Evolutionary conservation across 352 stramenopile species (phyloP).

Genomic region (Peronospora tabacina): DNA sequence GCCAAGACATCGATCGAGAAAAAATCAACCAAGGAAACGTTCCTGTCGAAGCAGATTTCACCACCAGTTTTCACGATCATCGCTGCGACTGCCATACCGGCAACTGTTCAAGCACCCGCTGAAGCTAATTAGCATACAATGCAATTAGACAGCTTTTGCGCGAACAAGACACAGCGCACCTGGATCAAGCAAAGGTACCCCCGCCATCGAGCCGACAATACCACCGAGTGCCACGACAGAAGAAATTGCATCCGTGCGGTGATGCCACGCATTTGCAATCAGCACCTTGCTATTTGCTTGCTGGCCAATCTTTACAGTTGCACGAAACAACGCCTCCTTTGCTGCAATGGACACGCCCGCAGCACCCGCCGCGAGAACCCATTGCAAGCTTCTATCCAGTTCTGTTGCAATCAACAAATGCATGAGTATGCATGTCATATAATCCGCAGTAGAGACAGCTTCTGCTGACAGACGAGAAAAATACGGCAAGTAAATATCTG

Average conservation of each 20-base stretch:
- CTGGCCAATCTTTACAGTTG: slow-evolving; percentile 89
- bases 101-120: slow-evolving; percentile 29
- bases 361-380: slow-evolving; percentile 73
- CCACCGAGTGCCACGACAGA: slow-evolving; percentile 78
- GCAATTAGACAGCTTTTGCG: neutral
- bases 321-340: slow-evolving; percentile 92
- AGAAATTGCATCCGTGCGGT: slow-evolving; percentile 87
- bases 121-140: neutral
- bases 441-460: neutral
- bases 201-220: slow-evolving; percentile 64
- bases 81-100: slow-evolving; percentile 72
- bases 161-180: slow-evolving; percentile 19
- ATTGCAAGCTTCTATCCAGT: slow-evolving; percentile 44
- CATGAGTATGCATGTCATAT: no score
- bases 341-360: slow-evolving; percentile 86
- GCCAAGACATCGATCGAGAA: neutral
- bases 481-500: slow-evolving; percentile 39
- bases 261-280: slow-evolving; percentile 97
- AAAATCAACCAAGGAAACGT: neutral
- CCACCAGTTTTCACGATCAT: slow-evolving; percentile 88
- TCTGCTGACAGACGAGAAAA: slow-evolving; percentile 26
- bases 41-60: slow-evolving; percentile 79
- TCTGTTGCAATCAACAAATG: slow-evolving; percentile 19
- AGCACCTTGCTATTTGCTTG: slow-evolving; percentile 91
- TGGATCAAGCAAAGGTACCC: slow-evolving; percentile 65